Percentiles rank a stretch among this genome's conserved stretches.
Evolutionary conservation across 1,139 yeast genomes (phyloP).

Genomic region (Lodderomyces jiufengensis): DNA sequence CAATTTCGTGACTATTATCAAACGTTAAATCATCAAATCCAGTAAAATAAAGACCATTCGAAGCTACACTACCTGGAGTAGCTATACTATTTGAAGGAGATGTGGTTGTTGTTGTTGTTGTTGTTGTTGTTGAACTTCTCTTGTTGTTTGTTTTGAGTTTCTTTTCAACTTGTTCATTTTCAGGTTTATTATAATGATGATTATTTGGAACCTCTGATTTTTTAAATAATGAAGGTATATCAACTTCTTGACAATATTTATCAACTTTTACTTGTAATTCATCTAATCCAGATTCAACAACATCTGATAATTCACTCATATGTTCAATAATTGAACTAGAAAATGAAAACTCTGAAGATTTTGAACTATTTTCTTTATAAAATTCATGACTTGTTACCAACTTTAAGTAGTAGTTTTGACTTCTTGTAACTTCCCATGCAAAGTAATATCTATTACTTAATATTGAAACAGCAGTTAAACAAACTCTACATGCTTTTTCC

Average conservation of each 20-base stretch:
- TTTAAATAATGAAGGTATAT: slow-evolving; percentile 9
- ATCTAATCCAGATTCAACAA: slow-evolving; percentile 8
- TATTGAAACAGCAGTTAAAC: slow-evolving; percentile 28
- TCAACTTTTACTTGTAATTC: slow-evolving; percentile 6
- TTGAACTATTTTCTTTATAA: slow-evolving; percentile 22
- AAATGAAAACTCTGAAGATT: slow-evolving; percentile 10
- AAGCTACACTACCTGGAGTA: slow-evolving; percentile 2
- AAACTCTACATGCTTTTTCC: slow-evolving; percentile 31
- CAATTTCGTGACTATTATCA: slow-evolving; percentile 33
- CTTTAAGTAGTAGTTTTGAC: slow-evolving; percentile 31
- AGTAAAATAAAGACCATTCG: slow-evolving; percentile 9
- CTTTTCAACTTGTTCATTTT: background rate
- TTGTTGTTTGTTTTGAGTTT: background rate
- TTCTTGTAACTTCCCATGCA: slow-evolving; percentile 47
- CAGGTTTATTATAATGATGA: background rate
- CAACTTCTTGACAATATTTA: slow-evolving; percentile 11
- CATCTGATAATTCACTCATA: slow-evolving; percentile 20
- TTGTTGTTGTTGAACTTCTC: background rate
- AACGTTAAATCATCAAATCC: slow-evolving; percentile 20
- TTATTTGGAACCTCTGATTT: slow-evolving; percentile 2
- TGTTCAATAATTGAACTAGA: slow-evolving; percentile 17
- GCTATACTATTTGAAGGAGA: background rate
- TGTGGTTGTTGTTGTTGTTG: background rate
- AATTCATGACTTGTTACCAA: slow-evolving; percentile 26
- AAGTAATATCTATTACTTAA: slow-evolving; percentile 43